phyloP scores from a whole-genome alignment of 1,284 basidiomycete genomes.

The Wolfiporia cocos region DNA sequence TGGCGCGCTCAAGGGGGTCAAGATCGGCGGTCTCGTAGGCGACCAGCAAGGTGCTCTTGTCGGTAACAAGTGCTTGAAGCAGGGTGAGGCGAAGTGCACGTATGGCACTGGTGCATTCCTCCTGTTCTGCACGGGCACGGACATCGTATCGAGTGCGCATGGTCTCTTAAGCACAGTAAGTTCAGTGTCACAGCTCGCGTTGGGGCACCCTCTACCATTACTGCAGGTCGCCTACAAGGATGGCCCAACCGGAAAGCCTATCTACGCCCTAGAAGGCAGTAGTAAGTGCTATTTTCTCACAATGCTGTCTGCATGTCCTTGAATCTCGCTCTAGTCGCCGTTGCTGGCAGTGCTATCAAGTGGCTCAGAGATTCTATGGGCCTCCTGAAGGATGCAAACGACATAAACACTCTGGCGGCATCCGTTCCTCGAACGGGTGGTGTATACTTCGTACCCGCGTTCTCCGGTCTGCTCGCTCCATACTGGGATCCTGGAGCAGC shows the following conservation, averaged over 20 bases:
- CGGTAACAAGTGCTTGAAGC: conserved; percentile 88
- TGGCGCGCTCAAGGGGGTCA: conserved; percentile 72
- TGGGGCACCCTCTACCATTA: too few relatives aligned
- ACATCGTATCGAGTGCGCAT: conserved; percentile 81
- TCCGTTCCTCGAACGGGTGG: conserved; percentile 82
- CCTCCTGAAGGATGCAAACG: conserved; percentile 74
- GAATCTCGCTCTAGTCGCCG: conserved; percentile 58
- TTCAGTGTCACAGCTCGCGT: too few relatives aligned
- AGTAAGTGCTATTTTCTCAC: too few relatives aligned
- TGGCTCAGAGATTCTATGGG: conserved; percentile 88
- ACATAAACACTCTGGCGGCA: conserved; percentile 84
- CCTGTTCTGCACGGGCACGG: conserved; percentile 88
- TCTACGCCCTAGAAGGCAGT: conserved; percentile 93
- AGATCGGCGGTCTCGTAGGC: conserved; percentile 89
- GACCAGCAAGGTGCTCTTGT: conserved; percentile 97
- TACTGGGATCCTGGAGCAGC: conserved; percentile 90
- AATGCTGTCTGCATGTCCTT: conserved; percentile 3
- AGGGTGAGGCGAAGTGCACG: conserved; percentile 91
- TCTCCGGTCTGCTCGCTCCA: conserved; percentile 87
- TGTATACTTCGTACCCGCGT: conserved; percentile 97
- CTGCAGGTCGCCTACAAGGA: conserved; percentile 86
- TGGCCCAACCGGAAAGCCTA: conserved; percentile 70
- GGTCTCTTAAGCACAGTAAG: conserved; percentile 85
- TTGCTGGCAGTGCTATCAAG: conserved; percentile 93
- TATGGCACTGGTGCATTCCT: conserved; percentile 97